phyloP scores from a whole-genome alignment of 2,329 filamentous ascomycete species.

The Didymella sp. region DNA sequence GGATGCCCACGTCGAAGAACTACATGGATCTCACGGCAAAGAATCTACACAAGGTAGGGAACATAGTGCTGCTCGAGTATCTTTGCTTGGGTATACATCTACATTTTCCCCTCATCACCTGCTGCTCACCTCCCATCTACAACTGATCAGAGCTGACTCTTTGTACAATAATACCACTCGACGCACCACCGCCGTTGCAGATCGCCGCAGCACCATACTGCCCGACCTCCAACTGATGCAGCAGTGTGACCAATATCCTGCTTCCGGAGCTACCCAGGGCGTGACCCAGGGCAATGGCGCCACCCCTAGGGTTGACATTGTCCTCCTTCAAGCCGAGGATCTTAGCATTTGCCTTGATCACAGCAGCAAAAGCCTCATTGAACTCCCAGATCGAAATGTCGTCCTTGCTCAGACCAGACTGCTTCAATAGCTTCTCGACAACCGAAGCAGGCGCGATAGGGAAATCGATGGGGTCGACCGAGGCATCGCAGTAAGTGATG shows the following conservation, averaged over 20 bases:
- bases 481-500: constrained; percentile 85
- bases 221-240: constrained; percentile 89
- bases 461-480: constrained; percentile 88
- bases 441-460: constrained; percentile 91
- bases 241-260: constrained; percentile 84
- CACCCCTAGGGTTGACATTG: constrained; percentile 85
- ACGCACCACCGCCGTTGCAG: constrained; percentile 94
- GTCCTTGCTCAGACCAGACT: constrained; percentile 88
- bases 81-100: not conserved
- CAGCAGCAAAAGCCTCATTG: constrained; percentile 96
- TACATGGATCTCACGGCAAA: not conserved
- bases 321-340: constrained; percentile 81
- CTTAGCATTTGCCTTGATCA: constrained; percentile 94
- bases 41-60: not conserved
- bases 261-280: constrained; percentile 93
- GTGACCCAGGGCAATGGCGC: constrained; percentile 90
- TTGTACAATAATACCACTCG: constrained; percentile 90
- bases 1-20: not conserved
- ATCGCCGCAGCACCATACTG: constrained; percentile 97
- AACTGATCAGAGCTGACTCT: constrained; percentile 58
- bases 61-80: not conserved
- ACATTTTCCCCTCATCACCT: not conserved
- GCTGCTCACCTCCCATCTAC: constrained; percentile 11
- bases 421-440: constrained; percentile 85
- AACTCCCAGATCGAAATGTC: constrained; percentile 97